Base-by-base conservation (phyloP, 164 flowering plant species). In the Amborella trichopoda region DNA sequence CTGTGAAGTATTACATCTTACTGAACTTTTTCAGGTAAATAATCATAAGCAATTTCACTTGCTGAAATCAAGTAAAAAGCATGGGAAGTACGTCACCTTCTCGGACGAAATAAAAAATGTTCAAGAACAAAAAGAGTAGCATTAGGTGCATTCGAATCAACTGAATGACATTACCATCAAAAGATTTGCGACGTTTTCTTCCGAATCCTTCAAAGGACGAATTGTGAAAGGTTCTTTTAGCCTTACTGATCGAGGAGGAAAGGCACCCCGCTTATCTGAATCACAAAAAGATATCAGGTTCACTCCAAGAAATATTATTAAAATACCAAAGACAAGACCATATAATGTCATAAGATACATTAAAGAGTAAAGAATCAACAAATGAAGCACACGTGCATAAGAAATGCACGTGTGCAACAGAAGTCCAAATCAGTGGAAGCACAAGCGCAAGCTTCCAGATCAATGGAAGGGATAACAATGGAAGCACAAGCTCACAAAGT, bases 161-260 rank as follows among this genome's bases (percentile, higher is more conserved):
- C 5, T 38, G 41, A 32, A 37, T 30, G 23, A 5, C n/a, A 16
- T 58, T 66, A 90, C 97, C 97, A 90, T 90, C 10, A 90, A 73
- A 70, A 90, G 91, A 59, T 76, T 79, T 22, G 82, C 97, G 18
- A 86, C 45, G 38, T 76, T 77, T 40, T 78, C 95, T 43, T 90
- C 94, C 22, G 94, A 90, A 56, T 65, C 76, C 19, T 21, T 55
- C 97, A 94, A 90, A 0, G 97, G 97, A 44, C 69, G 66, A 46
- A 74, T 33, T 16, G 69, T 48, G 55, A 86, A 72, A 39, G 94
- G 97, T 66, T 50, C 79, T 55, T 73, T 86, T 59, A 79, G 49
- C 48, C 46, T 52, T 55, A 85, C 74, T 58, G 79, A 52, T 59
- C 64, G 65, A 36, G 91, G 88, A 18, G 95, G 97, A 57, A 83